phyloP scores from a whole-genome alignment of 805 yeast species.

The Pichia exigua region DNA sequence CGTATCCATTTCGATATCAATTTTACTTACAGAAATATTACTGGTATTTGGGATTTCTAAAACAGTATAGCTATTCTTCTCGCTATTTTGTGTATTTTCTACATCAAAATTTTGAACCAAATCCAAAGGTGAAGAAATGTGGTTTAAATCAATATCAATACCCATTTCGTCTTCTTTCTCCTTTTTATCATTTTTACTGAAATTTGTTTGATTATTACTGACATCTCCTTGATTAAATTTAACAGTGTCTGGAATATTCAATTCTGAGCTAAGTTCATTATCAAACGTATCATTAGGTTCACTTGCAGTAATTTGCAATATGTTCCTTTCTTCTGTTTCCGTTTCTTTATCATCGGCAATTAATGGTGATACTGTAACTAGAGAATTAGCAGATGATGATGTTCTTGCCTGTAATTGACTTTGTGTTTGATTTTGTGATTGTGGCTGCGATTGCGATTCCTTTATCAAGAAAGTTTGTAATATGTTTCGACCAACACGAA shows the following conservation, averaged over 20 bases:
- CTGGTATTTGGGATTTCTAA: conserved; percentile 15
- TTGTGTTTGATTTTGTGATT: neutral
- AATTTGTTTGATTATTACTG: neutral
- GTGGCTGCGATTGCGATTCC: conserved; percentile 5
- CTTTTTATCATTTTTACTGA: neutral
- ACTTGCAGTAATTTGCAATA: neutral
- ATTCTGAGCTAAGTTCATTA: neutral
- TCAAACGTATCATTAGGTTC: neutral
- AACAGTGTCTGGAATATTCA: neutral
- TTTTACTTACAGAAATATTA: conserved; percentile 4
- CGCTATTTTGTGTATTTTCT: neutral
- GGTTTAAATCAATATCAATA: neutral
- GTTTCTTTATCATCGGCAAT: neutral
- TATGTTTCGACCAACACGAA: neutral
- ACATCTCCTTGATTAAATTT: neutral
- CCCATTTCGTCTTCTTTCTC: neutral
- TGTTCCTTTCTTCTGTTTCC: neutral
- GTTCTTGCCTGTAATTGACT: neutral
- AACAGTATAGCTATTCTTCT: neutral
- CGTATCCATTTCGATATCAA: neutral
- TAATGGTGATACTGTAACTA: neutral
- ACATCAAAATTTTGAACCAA: neutral
- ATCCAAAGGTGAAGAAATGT: neutral
- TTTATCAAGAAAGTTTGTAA: conserved; percentile 4
- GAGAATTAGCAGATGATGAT: neutral